phyloP scores from a whole-genome alignment of 1,284 basidiomycete species.

The Termitomyces sp. region DNA sequence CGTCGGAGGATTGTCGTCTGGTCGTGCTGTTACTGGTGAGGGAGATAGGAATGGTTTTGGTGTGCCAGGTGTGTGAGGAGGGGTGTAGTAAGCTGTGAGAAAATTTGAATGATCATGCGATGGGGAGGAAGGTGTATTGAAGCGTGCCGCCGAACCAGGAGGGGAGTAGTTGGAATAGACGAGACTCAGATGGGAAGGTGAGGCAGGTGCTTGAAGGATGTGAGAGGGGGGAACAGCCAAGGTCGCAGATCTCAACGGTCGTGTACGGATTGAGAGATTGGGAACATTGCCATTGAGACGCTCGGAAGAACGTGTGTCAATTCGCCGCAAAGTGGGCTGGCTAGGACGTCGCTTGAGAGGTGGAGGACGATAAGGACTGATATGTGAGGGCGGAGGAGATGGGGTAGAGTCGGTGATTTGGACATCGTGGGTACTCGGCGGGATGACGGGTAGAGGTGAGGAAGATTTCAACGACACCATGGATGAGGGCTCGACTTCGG shows the following conservation, averaged over 20 bases:
- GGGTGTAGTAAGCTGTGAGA: constrained; percentile 43
- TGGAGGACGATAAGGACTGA: constrained; percentile 49
- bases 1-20: constrained; percentile 46
- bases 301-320: constrained; percentile 57
- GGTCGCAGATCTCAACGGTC: constrained; percentile 52
- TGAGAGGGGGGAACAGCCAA: constrained; percentile 48
- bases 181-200: constrained; percentile 59
- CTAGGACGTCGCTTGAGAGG: constrained; percentile 53
- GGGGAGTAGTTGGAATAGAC: constrained; percentile 52
- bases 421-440: constrained; percentile 17
- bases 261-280: constrained; percentile 56
- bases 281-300: constrained; percentile 41
- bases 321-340: constrained; percentile 51
- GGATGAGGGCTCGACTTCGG: constrained; percentile 52
- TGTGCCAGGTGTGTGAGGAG: constrained; percentile 53
- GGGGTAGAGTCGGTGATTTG: constrained; percentile 43
- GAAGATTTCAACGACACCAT: constrained; percentile 27
- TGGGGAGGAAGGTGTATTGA: constrained; percentile 29
- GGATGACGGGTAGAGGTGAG: constrained; percentile 26
- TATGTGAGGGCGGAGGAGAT: constrained; percentile 62
- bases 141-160: constrained; percentile 43
- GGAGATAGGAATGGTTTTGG: constrained; percentile 34
- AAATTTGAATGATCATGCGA: constrained; percentile 29
- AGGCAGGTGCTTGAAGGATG: constrained; percentile 41
- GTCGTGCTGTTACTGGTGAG: constrained; percentile 57